Evolutionary conservation across 257 asterid genomes (phyloP).

Genomic region (Lycium barbarum): DNA sequence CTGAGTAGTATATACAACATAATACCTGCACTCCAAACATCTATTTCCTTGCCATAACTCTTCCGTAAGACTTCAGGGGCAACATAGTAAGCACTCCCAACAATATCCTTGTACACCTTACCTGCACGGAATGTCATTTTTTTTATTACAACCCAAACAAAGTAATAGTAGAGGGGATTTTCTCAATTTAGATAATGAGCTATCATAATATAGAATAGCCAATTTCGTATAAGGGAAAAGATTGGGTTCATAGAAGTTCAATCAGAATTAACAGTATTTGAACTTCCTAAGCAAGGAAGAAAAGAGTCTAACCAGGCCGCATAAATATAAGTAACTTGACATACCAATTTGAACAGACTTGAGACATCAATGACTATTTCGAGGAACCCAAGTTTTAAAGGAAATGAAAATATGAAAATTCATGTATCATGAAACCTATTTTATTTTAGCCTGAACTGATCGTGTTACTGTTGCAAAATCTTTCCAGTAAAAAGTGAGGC

Average conservation of each 20-base stretch:
- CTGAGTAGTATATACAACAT: constrained; percentile 77
- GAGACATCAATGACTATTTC: neutral
- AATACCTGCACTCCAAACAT: constrained; percentile 89
- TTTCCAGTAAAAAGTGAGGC: neutral
- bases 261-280: neutral
- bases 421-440: neutral
- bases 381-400: neutral
- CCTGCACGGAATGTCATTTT: constrained; percentile 47
- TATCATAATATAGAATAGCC: neutral
- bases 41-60: constrained; percentile 78
- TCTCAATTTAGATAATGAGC: neutral
- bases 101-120: constrained; percentile 68
- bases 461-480: neutral
- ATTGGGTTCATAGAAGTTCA: neutral
- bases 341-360: neutral
- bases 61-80: constrained; percentile 83
- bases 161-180: neutral
- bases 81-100: constrained; percentile 86
- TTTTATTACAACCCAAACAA: constrained; percentile 6
- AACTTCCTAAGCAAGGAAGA: neutral
- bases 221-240: neutral
- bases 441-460: neutral
- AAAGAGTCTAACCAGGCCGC: neutral
- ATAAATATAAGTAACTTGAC: neutral
- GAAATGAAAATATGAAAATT: neutral